A percentile compares a stretch with the other conserved stretches of the same genome.
Conservation (phyloP, 495 filamentous ascomycete genomes). For the Darksidea phi region DNA sequence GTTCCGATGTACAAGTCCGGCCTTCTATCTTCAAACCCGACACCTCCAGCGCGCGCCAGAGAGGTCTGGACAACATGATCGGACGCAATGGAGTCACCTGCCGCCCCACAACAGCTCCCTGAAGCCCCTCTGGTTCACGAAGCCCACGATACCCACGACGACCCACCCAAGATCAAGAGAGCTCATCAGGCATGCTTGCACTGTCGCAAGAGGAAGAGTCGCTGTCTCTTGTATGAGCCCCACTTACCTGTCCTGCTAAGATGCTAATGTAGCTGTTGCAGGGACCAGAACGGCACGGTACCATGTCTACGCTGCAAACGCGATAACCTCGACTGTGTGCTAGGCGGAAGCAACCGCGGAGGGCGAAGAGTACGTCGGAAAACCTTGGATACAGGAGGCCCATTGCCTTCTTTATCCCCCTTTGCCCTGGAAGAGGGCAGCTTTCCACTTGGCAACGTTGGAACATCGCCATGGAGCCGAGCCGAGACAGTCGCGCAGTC, state of each 20-base stretch:
- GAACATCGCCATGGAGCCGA: constrained; percentile 30
- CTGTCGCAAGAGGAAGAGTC: constrained; percentile 62
- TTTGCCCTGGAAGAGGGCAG: constrained; percentile 24
- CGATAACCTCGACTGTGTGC: constrained; percentile 59
- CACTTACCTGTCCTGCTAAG: background rate
- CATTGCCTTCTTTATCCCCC: constrained; percentile 8
- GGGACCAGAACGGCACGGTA: constrained; percentile 46
- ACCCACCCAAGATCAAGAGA: constrained; percentile 49
- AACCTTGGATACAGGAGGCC: constrained; percentile 40
- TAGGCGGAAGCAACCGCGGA: constrained; percentile 62
- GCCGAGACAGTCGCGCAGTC: constrained; percentile 13
- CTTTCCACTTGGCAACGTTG: constrained; percentile 34
- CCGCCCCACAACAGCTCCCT: background rate
- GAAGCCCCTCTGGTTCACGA: constrained; percentile 13
- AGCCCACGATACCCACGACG: constrained; percentile 9
- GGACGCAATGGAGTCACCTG: background rate
- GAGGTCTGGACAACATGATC: background rate
- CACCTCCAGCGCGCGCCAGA: too few species aligned
- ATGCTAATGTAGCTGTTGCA: background rate
- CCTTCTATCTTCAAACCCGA: too few species aligned
- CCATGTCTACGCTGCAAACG: constrained; percentile 61
- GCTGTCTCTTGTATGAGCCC: constrained; percentile 60
- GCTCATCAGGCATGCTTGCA: constrained; percentile 63
- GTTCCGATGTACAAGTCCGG: too few species aligned
- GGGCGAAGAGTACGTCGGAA: constrained; percentile 59